phyloP scores from a whole-genome alignment of 129 eudicot genomes.

The Tanacetum coccineum region DNA sequence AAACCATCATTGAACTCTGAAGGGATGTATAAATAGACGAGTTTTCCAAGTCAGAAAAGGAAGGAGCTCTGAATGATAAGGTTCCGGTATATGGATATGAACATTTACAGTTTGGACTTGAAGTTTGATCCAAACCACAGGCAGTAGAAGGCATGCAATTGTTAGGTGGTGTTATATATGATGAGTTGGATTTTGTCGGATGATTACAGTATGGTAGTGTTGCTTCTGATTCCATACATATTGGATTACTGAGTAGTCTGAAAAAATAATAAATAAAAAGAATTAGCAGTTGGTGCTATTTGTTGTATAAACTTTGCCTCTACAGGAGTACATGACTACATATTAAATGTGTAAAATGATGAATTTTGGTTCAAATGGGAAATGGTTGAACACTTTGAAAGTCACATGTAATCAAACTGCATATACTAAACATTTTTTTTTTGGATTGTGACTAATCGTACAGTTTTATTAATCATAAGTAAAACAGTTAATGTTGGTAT shows the following conservation, averaged over 20 bases:
- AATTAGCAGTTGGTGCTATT: not conserved
- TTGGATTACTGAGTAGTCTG: slow-evolving; percentile 59
- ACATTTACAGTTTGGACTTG: slow-evolving; percentile 72
- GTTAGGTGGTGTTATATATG: slow-evolving; percentile 46
- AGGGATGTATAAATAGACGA: slow-evolving; percentile 37
- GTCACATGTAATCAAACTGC: no score
- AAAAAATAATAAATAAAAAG: slow-evolving; percentile 7
- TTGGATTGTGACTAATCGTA: no score
- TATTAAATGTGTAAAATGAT: not conserved
- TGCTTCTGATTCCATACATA: slow-evolving; percentile 40
- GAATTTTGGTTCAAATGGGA: no score
- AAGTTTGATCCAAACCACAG: slow-evolving; percentile 41
- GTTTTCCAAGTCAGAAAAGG: slow-evolving; percentile 66
- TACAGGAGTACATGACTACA: no score
- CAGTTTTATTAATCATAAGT: no score
- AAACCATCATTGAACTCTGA: slow-evolving; percentile 32
- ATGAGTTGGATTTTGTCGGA: slow-evolving; percentile 31
- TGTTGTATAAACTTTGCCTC: not conserved
- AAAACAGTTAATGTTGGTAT: no score
- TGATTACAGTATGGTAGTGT: slow-evolving; percentile 34
- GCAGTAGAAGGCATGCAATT: slow-evolving; percentile 42
- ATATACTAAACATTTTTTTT: no score
- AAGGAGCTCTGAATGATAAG: slow-evolving; percentile 62
- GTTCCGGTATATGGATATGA: slow-evolving; percentile 71
- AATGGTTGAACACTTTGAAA: no score